phyloP scores from a whole-genome alignment of 805 yeast genomes.

The Cyberlindnera nakhonratchasimensis region DNA sequence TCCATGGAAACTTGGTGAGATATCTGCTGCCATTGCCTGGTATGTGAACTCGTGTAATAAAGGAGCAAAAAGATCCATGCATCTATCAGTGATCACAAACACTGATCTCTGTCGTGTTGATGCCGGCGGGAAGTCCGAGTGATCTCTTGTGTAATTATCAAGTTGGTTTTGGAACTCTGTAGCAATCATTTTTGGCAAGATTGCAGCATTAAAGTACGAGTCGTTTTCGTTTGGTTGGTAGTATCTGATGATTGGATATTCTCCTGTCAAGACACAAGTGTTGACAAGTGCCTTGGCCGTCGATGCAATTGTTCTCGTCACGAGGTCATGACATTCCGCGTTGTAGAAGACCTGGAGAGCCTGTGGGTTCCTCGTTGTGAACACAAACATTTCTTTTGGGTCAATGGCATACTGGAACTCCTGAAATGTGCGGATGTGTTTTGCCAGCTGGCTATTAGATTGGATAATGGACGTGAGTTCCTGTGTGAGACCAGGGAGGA shows the following conservation, averaged over 20 bases:
- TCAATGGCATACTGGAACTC: constrained; percentile 47
- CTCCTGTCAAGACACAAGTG: constrained; percentile 76
- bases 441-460: constrained; percentile 29
- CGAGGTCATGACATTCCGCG: constrained; percentile 56
- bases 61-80: constrained; percentile 81
- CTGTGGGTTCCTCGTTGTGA: constrained; percentile 58
- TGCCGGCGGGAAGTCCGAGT: constrained; percentile 62
- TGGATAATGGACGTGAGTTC: constrained; percentile 30
- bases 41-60: constrained; percentile 85
- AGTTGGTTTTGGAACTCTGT: constrained; percentile 62
- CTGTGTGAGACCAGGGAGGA: constrained; percentile 55
- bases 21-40: constrained; percentile 88
- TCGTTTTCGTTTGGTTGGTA: constrained; percentile 51
- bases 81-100: constrained; percentile 75
- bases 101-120: constrained; percentile 65
- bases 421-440: constrained; percentile 31
- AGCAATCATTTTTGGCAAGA: constrained; percentile 70
- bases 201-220: constrained; percentile 49
- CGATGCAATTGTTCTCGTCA: constrained; percentile 51
- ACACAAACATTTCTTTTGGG: constrained; percentile 70
- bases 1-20: constrained; percentile 42
- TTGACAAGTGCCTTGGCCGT: constrained; percentile 67
- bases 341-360: constrained; percentile 75
- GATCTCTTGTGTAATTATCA: constrained; percentile 69
- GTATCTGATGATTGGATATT: constrained; percentile 82